Conservation (phyloP, 768 basidiomycete genomes). For the Lentinula boryana region DNA sequence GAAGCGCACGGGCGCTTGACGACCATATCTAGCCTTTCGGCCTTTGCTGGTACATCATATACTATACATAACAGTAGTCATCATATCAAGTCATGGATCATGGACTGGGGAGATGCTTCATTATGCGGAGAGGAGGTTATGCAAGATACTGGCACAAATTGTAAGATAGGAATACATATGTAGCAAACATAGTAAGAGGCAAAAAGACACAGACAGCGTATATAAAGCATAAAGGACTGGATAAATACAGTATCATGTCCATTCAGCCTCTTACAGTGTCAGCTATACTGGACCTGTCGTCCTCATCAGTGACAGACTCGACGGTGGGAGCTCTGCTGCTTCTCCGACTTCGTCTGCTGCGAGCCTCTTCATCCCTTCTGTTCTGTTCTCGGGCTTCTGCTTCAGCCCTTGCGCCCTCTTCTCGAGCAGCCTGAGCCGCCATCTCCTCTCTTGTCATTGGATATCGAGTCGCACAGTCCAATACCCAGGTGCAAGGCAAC, state of each 20-base stretch:
- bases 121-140: background rate
- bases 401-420: background rate
- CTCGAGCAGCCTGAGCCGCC: background rate
- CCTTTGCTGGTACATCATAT: too few relatives aligned
- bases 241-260: background rate
- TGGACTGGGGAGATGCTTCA: background rate
- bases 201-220: background rate
- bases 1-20: too few relatives aligned
- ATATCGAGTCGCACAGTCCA: background rate
- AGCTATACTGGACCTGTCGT: background rate
- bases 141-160: background rate
- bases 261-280: background rate
- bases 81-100: too few relatives aligned
- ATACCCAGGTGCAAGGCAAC: conserved; percentile 3
- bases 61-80: too few relatives aligned
- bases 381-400: background rate
- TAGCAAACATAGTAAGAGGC: background rate
- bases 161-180: background rate
- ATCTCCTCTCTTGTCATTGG: conserved; percentile 5
- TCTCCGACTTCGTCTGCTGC: background rate
- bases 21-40: too few relatives aligned
- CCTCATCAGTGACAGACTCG: background rate
- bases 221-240: background rate
- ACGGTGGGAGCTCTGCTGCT: background rate
- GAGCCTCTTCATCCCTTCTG: background rate